Conservation (phyloP, 306 rosid species). For the Pyrus communis region DNA sequence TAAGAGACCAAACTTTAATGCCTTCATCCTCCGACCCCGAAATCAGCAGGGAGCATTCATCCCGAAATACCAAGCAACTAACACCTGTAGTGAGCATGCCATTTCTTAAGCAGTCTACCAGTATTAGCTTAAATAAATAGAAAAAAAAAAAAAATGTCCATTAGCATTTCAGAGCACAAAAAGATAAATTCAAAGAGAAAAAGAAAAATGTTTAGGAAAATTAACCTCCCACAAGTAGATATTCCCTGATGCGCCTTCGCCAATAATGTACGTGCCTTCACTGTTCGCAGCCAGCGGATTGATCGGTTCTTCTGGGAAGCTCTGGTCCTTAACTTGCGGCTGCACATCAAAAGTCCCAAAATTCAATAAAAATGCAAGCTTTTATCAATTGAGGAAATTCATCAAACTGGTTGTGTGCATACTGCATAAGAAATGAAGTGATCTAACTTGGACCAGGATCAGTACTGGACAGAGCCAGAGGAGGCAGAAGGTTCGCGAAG, state of each 20-base stretch:
- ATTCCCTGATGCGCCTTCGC: no score
- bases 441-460: constrained; percentile 63
- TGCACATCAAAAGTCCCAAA: background rate
- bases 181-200: no score
- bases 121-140: constrained; percentile 42
- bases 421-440: background rate
- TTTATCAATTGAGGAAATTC: background rate
- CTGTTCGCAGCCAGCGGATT: no score
- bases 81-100: constrained; percentile 56
- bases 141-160: constrained; percentile 18
- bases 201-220: no score
- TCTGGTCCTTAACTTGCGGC: no score
- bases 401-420: background rate
- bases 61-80: no score
- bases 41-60: no score
- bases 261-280: no score
- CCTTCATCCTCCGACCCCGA: background rate
- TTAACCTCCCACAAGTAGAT: no score
- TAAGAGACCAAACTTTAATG: constrained; percentile 71
- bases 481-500: constrained; percentile 28
- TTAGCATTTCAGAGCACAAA: background rate
- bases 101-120: constrained; percentile 68
- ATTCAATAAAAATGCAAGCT: no score
- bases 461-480: constrained; percentile 41
- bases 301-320: no score